phyloP scores from a whole-genome alignment of 441 rosid species.

The Aquilaria agallochum region DNA sequence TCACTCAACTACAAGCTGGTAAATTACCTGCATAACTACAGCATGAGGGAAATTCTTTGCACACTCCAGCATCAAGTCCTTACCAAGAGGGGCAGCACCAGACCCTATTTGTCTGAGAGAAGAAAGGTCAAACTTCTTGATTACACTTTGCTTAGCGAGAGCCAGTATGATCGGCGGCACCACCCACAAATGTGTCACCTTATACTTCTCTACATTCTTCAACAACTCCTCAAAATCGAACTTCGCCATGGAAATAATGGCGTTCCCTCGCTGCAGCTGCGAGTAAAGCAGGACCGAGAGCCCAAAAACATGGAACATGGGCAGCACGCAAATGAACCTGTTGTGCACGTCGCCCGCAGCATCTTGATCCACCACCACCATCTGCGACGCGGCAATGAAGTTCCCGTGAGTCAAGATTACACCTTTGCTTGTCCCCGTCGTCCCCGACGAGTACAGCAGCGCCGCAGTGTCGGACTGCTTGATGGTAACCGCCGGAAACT shows the following conservation, averaged over 20 bases:
- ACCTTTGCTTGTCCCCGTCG: slow-evolving; percentile 84
- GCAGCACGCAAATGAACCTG: slow-evolving; percentile 61
- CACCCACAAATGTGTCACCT: slow-evolving; percentile 63
- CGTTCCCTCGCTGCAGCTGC: slow-evolving; percentile 61
- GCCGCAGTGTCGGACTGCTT: slow-evolving; percentile 63
- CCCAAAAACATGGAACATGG: slow-evolving; percentile 90
- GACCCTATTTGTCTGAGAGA: slow-evolving; percentile 63
- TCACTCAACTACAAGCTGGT: no score
- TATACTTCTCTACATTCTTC: slow-evolving; percentile 52
- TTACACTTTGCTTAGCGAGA: slow-evolving; percentile 55
- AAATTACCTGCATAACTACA: slow-evolving; percentile 48
- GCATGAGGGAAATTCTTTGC: slow-evolving; percentile 52
- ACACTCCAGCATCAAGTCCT: slow-evolving; percentile 87
- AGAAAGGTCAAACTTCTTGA: slow-evolving; percentile 61
- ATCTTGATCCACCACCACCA: slow-evolving; percentile 64
- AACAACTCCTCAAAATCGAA: slow-evolving; percentile 55
- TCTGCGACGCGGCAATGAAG: slow-evolving; percentile 61
- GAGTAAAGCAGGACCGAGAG: slow-evolving; percentile 39
- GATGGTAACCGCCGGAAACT: slow-evolving; percentile 37
- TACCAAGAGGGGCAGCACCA: slow-evolving; percentile 87
- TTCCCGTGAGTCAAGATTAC: slow-evolving; percentile 78
- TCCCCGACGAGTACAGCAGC: slow-evolving; percentile 83
- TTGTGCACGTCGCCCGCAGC: slow-evolving; percentile 42
- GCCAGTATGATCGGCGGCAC: slow-evolving; percentile 86
- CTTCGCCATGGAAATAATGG: slow-evolving; percentile 56